phyloP scores from a whole-genome alignment of 257 asterid species.

The Paraleonurus japonicus region DNA sequence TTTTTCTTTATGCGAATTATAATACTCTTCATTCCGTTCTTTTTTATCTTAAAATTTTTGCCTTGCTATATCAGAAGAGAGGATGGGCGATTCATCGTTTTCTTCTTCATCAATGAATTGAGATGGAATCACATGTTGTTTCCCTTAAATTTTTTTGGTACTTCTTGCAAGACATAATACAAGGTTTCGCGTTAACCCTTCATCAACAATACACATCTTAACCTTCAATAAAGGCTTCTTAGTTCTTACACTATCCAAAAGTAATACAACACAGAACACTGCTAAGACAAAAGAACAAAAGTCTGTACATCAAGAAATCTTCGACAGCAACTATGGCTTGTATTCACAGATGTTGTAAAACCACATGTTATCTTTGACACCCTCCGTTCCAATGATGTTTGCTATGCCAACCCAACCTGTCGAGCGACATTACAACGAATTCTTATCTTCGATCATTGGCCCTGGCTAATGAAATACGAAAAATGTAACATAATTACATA shows the following conservation, averaged over 20 bases:
- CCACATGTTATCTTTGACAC: slow-evolving; percentile 42
- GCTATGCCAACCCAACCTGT: slow-evolving; percentile 66
- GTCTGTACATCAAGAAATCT: slow-evolving; percentile 18
- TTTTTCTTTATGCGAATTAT: no score
- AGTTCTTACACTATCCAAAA: slow-evolving; percentile 4
- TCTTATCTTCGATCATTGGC: neutral
- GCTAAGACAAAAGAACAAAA: slow-evolving; percentile 1
- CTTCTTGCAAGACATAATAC: neutral
- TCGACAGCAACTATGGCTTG: slow-evolving; percentile 19
- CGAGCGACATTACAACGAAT: neutral
- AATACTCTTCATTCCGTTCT: neutral
- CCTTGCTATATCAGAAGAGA: no score
- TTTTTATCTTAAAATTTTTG: no score
- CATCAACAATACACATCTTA: neutral
- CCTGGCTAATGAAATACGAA: neutral
- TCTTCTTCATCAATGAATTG: neutral
- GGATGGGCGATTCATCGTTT: neutral
- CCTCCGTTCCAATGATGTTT: slow-evolving; percentile 42
- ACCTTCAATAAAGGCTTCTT: neutral
- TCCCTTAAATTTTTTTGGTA: neutral
- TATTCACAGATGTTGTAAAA: slow-evolving; percentile 60
- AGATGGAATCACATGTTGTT: neutral
- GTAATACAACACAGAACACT: neutral
- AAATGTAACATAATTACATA: slow-evolving; percentile 21
- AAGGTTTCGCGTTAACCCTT: neutral